Percentiles rank a stretch among this genome's conserved stretches.
Conservation (phyloP, 1,139 yeast species). For the Geotrichum restrictum region DNA sequence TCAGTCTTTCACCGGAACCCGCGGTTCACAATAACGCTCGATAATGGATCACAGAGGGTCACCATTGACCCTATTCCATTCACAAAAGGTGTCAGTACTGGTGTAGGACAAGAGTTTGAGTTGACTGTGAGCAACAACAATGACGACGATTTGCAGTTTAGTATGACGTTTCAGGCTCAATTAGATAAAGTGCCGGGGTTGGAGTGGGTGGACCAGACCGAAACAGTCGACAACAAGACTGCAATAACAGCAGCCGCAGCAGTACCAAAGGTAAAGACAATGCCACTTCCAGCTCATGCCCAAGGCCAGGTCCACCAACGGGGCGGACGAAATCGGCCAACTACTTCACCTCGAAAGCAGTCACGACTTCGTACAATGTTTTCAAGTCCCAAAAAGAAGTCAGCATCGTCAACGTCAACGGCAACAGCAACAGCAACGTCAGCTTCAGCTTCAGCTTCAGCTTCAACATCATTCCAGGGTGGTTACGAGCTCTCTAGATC, state of each 20-base stretch:
- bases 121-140: constrained; percentile 61
- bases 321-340: too few relatives aligned
- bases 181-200: background rate
- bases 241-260: background rate
- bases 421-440: constrained; percentile 6
- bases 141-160: constrained; percentile 59
- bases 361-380: constrained; percentile 18
- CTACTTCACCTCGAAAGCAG: constrained; percentile 16
- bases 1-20: constrained; percentile 41
- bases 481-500: too few relatives aligned
- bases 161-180: constrained; percentile 58
- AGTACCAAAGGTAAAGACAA: too few relatives aligned
- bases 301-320: too few relatives aligned
- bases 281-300: too few relatives aligned
- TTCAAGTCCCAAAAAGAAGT: constrained; percentile 25
- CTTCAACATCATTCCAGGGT: too few relatives aligned
- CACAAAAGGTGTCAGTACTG: constrained; percentile 39
- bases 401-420: background rate
- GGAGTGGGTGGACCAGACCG: background rate
- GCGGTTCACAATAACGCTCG: constrained; percentile 64
- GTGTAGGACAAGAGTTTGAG: constrained; percentile 77
- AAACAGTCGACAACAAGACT: too few relatives aligned
- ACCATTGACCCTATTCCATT: constrained; percentile 63
- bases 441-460: constrained; percentile 9
- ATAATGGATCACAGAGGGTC: constrained; percentile 83